Base-by-base conservation (phyloP, 768 basidiomycete genomes). In the Trichaptum fuscoviolaceum region DNA sequence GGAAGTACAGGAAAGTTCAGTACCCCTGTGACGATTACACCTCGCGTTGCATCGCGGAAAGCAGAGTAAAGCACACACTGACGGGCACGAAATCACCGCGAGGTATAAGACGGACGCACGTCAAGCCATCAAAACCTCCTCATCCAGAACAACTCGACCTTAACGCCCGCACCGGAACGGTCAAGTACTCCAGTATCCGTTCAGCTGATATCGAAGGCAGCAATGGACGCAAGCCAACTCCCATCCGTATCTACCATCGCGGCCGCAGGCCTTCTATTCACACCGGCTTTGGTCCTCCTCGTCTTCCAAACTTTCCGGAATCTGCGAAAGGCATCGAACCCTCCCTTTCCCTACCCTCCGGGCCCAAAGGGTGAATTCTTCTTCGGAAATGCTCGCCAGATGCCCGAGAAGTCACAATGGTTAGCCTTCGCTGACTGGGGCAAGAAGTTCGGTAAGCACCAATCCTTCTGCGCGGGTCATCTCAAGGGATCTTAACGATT, bases 341-440 rank as follows among this genome's bases (percentile, higher is more conserved):
- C 2, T 61, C 25, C 59, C 20, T 63, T 58, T 2, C 66, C 71
- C 12, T 35, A 64, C 17, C 70, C 71, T 17, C 71, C 71, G 17
- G 70, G 70, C 9, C 71, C 71, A 23, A 30, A 25, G 18, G 52
- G 66, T 6, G 59, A 65, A 7, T 70, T 70, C 0, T 1, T 70
- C 34, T 35, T 70, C 26, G 70, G 70, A 24, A 70, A 69, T 24
- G 0, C 69, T 20, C 27, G 68, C 20, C 64, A 67, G 27, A 65
- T 67, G 20, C 70, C 70, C 3, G 66, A 23, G 10, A 17, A 23
- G 9, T 57, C 52, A 20, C 67, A 67, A 23, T 69, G 69, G 69
- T 6, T 66, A 0, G 65, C 63, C 12, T 71, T 65, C 60, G 63
- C 62, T 24, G 66, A 66, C 6, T 58, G 65, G 20, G 34, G 30